Percentiles rank a stretch among this genome's conserved stretches.
phyloP scores from a whole-genome alignment of 306 rosid genomes.

The Pueraria montana region DNA sequence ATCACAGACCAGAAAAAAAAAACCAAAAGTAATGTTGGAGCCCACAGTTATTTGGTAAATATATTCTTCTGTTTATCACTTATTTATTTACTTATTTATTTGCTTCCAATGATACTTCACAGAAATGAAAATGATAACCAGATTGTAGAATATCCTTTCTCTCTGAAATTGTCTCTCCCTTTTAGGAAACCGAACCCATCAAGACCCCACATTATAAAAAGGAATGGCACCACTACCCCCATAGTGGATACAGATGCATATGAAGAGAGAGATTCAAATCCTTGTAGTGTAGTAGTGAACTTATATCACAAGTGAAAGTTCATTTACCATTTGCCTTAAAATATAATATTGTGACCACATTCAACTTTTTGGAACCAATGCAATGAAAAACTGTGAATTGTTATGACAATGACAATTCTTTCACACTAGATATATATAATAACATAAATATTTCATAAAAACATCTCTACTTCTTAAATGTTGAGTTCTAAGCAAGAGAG shows the following conservation, averaged over 20 bases:
- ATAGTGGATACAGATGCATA: conserved; percentile 36
- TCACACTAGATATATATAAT: neutral
- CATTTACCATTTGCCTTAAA: conserved; percentile 22
- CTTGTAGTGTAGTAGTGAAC: conserved; percentile 7
- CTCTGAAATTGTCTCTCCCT: conserved; percentile 43
- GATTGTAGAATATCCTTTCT: conserved; percentile 42
- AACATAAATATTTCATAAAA: neutral
- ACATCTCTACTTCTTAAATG: neutral
- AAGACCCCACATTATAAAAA: conserved; percentile 43
- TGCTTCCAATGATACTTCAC: conserved; percentile 42
- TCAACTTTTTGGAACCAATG: conserved; percentile 2
- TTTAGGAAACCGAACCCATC: conserved; percentile 39
- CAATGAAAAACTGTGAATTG: conserved; percentile 8
- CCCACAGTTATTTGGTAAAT: conserved; percentile 41
- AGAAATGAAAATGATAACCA: conserved; percentile 17
- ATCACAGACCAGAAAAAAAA: conserved; percentile 16
- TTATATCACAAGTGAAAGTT: conserved; percentile 16
- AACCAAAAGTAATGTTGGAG: conserved; percentile 44
- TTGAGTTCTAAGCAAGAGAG: neutral
- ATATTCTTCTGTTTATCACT: neutral
- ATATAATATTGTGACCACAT: conserved; percentile 10
- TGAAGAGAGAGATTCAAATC: conserved; percentile 38
- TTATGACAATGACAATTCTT: neutral
- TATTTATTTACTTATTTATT: neutral
- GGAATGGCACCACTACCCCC: conserved; percentile 36